These are phyloP conservation scores for Barnettozyma pratensis DNA, from an alignment of 805 yeast genomes.

Conservation along the genomic window DNA sequence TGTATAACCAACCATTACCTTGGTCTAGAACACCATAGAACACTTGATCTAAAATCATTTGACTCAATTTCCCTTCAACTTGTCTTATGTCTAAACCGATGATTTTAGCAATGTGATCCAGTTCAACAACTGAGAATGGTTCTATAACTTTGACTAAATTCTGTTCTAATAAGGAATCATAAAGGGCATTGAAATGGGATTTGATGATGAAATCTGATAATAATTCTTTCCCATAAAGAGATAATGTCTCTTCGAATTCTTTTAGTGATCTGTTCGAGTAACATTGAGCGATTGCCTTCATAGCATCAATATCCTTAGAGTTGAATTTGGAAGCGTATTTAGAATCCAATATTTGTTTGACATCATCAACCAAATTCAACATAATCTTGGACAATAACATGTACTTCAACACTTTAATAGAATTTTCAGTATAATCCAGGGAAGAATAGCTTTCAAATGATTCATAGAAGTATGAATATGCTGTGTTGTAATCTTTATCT, in stretches of 20 bases:
- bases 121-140: constrained; percentile 94
- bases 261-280: constrained; percentile 84
- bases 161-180: constrained; percentile 89
- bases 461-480: constrained; percentile 91
- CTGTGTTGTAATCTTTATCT: constrained; percentile 94
- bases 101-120: constrained; percentile 78
- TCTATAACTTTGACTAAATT: constrained; percentile 91
- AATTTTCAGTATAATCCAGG: constrained; percentile 52
- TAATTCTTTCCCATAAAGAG: constrained; percentile 65
- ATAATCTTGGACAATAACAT: constrained; percentile 91
- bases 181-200: constrained; percentile 86
- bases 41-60: constrained; percentile 94
- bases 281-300: constrained; percentile 89
- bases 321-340: constrained; percentile 71
- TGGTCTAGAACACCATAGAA: constrained; percentile 96
- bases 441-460: constrained; percentile 83
- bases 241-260: constrained; percentile 83
- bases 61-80: constrained; percentile 90
- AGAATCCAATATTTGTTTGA: constrained; percentile 68
- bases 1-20: constrained; percentile 95
- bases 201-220: constrained; percentile 84
- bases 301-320: constrained; percentile 87
- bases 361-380: constrained; percentile 84
- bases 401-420: constrained; percentile 80
- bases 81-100: constrained; percentile 84